Conservation (phyloP, 2,329 filamentous ascomycete genomes). For the Ophiostoma perfectum region DNA sequence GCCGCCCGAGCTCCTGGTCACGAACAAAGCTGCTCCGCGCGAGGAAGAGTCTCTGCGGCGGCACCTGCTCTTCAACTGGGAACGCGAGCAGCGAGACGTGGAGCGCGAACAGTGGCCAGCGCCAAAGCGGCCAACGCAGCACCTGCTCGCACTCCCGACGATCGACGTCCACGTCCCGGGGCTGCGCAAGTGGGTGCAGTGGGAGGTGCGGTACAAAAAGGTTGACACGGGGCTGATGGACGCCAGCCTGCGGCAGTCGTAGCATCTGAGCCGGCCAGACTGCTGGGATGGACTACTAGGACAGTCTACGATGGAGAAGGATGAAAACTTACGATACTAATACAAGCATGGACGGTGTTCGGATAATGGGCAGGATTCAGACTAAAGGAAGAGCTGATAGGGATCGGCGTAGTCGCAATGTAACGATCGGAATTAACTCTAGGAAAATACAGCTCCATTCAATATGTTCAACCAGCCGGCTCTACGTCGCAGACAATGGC, state of each 20-base stretch:
- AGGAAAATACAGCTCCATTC: background rate
- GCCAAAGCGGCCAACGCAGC: conserved; percentile 29
- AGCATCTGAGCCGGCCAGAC: background rate
- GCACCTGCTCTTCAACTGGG: conserved; percentile 18
- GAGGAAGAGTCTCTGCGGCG: background rate
- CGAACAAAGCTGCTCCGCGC: background rate
- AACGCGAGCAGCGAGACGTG: conserved; percentile 15
- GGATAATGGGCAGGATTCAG: background rate
- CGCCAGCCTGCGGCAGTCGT: background rate
- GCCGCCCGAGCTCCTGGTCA: conserved; percentile 17
- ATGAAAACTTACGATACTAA: background rate
- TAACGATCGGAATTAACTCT: background rate
- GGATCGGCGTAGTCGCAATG: background rate
- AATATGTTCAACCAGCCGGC: background rate
- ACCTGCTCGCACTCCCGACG: conserved; percentile 50
- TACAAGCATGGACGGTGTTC: background rate
- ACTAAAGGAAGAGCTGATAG: background rate
- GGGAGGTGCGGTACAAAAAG: conserved; percentile 47
- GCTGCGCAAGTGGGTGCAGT: conserved; percentile 45
- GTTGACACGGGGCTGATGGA: conserved; percentile 40
- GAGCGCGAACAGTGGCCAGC: conserved; percentile 10
- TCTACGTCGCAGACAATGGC: too few species aligned
- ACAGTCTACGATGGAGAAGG: background rate
- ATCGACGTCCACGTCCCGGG: conserved; percentile 45
- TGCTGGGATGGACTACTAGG: background rate